Conservation (phyloP, 164 flowering plant genomes). For the Piper betle region DNA sequence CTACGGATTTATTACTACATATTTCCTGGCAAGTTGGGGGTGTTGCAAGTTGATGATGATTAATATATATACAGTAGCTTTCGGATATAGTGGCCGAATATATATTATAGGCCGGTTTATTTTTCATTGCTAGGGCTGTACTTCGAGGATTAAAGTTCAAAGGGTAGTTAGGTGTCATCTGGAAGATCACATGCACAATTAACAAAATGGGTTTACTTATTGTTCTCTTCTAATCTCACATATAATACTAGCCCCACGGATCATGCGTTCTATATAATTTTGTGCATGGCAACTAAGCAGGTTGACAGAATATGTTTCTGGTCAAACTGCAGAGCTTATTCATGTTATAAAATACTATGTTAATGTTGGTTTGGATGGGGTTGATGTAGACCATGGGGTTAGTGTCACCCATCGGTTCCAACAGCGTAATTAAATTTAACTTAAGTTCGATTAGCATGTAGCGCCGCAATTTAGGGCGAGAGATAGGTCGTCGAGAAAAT, state of each 20-base stretch:
- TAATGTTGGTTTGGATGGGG: no score
- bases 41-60: background rate
- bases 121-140: no score
- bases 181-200: slow-evolving; percentile 1
- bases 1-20: background rate
- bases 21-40: background rate
- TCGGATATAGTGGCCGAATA: no score
- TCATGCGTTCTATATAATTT: background rate
- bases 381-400: no score
- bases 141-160: background rate
- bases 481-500: no score
- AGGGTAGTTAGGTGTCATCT: slow-evolving; percentile 1
- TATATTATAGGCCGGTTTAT: no score
- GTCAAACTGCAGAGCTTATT: background rate
- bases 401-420: no score
- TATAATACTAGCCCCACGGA: background rate
- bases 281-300: slow-evolving; percentile 4
- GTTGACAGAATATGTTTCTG: background rate
- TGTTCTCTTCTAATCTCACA: background rate
- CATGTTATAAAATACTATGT: no score
- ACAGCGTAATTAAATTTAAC: no score
- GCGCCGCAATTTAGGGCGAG: no score
- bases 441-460: no score
- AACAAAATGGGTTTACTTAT: background rate
- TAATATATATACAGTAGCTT: no score